Percentiles rank a stretch among this genome's conserved stretches.
phyloP scores from a whole-genome alignment of 306 rosid species.

The Leucaena leucocephala region DNA sequence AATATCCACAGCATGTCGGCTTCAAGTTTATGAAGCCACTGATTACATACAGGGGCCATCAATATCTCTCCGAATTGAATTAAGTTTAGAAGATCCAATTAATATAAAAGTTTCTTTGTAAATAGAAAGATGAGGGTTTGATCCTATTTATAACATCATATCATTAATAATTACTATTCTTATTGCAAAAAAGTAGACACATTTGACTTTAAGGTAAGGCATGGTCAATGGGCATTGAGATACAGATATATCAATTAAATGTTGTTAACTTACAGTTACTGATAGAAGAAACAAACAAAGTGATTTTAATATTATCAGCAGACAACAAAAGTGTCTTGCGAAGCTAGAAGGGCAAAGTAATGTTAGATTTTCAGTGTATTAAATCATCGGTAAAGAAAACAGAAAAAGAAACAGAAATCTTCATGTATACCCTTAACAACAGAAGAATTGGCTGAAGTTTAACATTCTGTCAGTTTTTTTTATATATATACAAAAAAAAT shows the following conservation, averaged over 20 bases:
- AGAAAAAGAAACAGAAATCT: not conserved
- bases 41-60: conserved; percentile 38
- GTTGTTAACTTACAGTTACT: not conserved
- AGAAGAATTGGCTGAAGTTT: not conserved
- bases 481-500: too few relatives aligned
- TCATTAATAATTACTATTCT: too few relatives aligned
- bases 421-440: not conserved
- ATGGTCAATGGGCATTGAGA: not conserved
- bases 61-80: conserved; percentile 42
- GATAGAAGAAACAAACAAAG: not conserved
- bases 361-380: not conserved
- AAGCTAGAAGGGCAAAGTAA: not conserved
- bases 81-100: not conserved
- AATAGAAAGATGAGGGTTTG: too few relatives aligned
- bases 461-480: not conserved
- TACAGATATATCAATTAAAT: not conserved
- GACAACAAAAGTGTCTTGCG: not conserved
- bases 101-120: too few relatives aligned
- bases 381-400: not conserved
- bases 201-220: not conserved
- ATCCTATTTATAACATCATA: too few relatives aligned
- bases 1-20: conserved; percentile 15
- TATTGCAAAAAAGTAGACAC: not conserved
- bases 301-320: too few relatives aligned
- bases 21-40: not conserved